Base-by-base conservation (phyloP, 1,284 basidiomycete species). In the Boletus semigastroideus region DNA sequence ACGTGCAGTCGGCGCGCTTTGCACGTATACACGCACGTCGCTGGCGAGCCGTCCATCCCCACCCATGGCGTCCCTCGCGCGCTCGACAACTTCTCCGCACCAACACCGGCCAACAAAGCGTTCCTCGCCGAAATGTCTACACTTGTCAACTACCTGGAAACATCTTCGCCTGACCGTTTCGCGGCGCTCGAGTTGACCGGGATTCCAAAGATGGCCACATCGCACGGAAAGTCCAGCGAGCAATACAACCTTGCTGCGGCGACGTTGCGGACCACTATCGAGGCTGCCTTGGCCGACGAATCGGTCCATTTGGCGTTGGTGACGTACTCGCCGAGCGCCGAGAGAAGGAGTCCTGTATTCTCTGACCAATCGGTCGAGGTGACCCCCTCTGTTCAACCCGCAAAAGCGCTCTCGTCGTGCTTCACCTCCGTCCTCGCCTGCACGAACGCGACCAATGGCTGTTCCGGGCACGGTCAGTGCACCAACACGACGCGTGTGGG, bases 381-480 rank as follows among this genome's bases (percentile, higher is more conserved):
- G 13, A 17, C 17, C 5, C 57, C 63, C 37, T 59, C 65, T 42
- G 74, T 78, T 0, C 67, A 74, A 1, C 78, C 80, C 7, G 78
- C 85, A 50, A 78, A 79, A 47, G 78, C 78, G 28, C 68, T 84
- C 30, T 81, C 84, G 17, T 80, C 81, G 6, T 92, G 90, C 71
- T 84, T 82, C 63, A 61, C 71, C 0, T 77, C 77, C 25, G 68
- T 70, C 19, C 75, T 81, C 19, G 69, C 74, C 1, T 92, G 90
- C 65, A 72, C 65, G 17, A 82, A 85, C 59, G 72, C 73, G 39
- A 92, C 90, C 5, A 74, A 73, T 44, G 64, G 73, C 17, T 92
- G 90, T 67, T 87, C 84, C 11, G 86, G 86, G 4, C 78, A 82
- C 43, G 90, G 90, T 0, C 62, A 78, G 54, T 92, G 90, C 59